Percentiles rank a stretch among this genome's conserved stretches.
These are phyloP conservation scores for Cyberlindnera euphorbiae DNA, from an alignment of 805 yeast species.

Conservation along the genomic window DNA sequence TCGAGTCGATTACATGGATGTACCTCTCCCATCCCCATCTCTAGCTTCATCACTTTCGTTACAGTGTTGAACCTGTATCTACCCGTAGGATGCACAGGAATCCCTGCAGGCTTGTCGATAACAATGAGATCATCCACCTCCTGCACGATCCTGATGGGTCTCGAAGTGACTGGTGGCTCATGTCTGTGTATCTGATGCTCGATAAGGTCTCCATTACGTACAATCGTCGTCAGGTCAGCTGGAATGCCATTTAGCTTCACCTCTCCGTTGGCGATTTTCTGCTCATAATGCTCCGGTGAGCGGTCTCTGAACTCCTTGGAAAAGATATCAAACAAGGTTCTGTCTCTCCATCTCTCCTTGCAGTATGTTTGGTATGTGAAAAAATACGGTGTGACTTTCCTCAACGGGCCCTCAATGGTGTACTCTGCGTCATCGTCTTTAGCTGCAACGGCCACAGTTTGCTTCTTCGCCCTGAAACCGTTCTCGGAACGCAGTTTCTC, in stretches of 20 bases:
- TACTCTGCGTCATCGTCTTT: constrained; percentile 47
- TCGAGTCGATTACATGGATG: constrained; percentile 91
- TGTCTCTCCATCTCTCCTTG: constrained; percentile 85
- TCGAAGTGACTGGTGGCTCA: constrained; percentile 52
- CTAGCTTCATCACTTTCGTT: constrained; percentile 71
- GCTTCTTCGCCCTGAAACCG: constrained; percentile 21
- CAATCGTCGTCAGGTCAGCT: constrained; percentile 59
- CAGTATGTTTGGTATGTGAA: constrained; percentile 88
- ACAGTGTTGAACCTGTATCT: constrained; percentile 70
- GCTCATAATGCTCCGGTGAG: constrained; percentile 58
- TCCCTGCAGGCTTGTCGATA: constrained; percentile 90
- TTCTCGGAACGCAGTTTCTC: constrained; percentile 18
- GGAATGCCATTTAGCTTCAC: constrained; percentile 67
- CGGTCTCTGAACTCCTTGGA: constrained; percentile 80
- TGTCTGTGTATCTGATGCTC: constrained; percentile 77
- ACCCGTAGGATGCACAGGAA: constrained; percentile 96
- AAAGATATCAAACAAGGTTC: constrained; percentile 77
- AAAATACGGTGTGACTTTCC: constrained; percentile 80
- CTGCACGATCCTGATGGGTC: constrained; percentile 32
- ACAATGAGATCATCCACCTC: constrained; percentile 76
- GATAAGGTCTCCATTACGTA: constrained; percentile 79
- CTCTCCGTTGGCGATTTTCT: constrained; percentile 53
- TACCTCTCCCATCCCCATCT: constrained; percentile 49
- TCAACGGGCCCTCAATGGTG: constrained; percentile 50
- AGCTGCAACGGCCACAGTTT: constrained; percentile 17